Evolutionary conservation across 176 grass and related monocot genomes (phyloP).

Genomic region (Typha latifolia): DNA sequence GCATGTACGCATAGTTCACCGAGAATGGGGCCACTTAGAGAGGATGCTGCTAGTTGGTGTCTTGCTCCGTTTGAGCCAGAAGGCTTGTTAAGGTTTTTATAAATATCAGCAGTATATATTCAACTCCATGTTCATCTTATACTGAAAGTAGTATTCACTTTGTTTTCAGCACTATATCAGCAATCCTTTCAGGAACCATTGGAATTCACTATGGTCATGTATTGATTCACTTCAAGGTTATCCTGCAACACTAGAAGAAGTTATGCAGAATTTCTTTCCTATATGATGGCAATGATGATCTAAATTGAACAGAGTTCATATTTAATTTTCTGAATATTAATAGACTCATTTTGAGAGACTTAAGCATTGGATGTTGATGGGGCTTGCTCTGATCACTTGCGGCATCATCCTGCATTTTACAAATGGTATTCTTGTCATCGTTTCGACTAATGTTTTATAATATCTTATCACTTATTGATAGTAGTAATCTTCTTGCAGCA

Average conservation of each 20-base stretch:
- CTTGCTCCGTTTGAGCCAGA: constrained; percentile 60
- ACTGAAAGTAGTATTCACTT: neutral
- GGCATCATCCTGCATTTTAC: constrained; percentile 60
- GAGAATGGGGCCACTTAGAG: constrained; percentile 28
- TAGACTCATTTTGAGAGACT: constrained; percentile 49
- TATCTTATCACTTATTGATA: neutral
- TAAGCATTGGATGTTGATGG: constrained; percentile 53
- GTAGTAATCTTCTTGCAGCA: constrained; percentile 14
- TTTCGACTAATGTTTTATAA: neutral
- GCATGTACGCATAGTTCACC: constrained; percentile 48
- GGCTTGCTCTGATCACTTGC: constrained; percentile 33
- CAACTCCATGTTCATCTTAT: neutral
- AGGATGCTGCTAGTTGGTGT: constrained; percentile 47
- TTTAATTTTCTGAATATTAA: neutral
- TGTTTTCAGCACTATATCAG: constrained; percentile 31
- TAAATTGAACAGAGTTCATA: neutral
- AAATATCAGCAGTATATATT: neutral
- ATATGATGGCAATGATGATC: neutral
- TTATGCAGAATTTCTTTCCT: neutral
- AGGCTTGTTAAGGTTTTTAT: constrained; percentile 49
- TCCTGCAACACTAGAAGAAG: neutral
- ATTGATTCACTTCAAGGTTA: constrained; percentile 46
- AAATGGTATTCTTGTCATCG: constrained; percentile 28
- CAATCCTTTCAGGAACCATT: constrained; percentile 42
- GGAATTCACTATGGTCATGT: constrained; percentile 50